Base-by-base conservation (phyloP, 805 yeast genomes). In the Starmerella geochares region DNA sequence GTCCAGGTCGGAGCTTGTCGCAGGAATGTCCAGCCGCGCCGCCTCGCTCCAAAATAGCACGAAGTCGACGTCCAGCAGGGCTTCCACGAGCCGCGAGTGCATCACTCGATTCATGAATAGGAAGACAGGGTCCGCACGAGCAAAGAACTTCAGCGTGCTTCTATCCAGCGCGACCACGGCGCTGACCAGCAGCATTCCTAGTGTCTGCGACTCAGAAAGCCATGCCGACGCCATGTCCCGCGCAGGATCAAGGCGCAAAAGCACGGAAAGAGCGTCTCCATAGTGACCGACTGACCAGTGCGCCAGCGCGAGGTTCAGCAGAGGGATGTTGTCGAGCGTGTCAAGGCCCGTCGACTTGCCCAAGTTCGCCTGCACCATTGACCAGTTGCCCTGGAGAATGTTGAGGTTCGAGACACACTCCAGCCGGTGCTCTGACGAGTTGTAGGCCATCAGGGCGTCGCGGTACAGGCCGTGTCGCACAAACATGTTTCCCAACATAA, bases 221-320 rank as follows among this genome's bases (percentile, higher is more conserved):
- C 58, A 54, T 2, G 41, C 20, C 9, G 43, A 21, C 3, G 25
- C 14, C 1, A 13, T 4, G 11, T 13, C 32, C 10, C 11, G 9
- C 5, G n/a, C 38, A 2, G 33, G 41, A 14, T 43, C 35, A 6
- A 53, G 46, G 14, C 38, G 40, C 20, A 55, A 42, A 5, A 53
- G 47, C 13, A 43, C 39, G 10, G 53, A 36, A 21, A 50, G 23
- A 17, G 54, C 46, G 23, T 49, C 38, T 10, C 39, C 52, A 27
- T 41, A 53, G 9, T 53, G 53, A 9, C 47, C 43, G 3, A 16
- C 3, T 23, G 9, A 20, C 55, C 54, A 55, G 23, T 49, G 24
- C 19, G 56, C 55, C 19, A 51, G 37, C 29, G 52, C 56, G 11
- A 41, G 28, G 47, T 48, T 48, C 24, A 48, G 41, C 9, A 48